A percentile compares a stretch with the other conserved stretches of the same genome.
phyloP scores from a whole-genome alignment of 768 basidiomycete genomes.

The Mycena amicta region DNA sequence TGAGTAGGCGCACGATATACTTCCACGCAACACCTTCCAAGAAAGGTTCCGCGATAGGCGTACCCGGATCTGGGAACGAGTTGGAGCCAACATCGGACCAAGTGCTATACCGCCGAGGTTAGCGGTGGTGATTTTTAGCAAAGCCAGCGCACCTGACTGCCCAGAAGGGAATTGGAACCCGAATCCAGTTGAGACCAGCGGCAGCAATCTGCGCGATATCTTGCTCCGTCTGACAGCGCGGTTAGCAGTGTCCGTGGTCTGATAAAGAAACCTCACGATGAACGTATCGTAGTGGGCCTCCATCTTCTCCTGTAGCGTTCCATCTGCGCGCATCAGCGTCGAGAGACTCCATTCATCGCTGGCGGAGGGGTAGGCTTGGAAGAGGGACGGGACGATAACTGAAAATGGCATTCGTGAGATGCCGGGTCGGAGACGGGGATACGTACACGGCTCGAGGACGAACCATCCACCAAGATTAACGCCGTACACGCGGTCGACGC shows the following conservation, averaged over 20 bases:
- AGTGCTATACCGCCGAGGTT: conserved; percentile 37
- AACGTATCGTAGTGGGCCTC: conserved; percentile 85
- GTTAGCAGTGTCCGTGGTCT: background rate
- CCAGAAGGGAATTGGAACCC: conserved; percentile 71
- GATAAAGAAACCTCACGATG: conserved; percentile 48
- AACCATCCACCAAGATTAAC: conserved; percentile 82
- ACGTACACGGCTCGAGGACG: conserved; percentile 60
- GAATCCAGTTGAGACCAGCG: conserved; percentile 73
- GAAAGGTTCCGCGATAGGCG: conserved; percentile 61
- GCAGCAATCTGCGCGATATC: conserved; percentile 75
- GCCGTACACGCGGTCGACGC: conserved; percentile 60
- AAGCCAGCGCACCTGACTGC: conserved; percentile 39
- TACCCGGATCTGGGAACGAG: conserved; percentile 35
- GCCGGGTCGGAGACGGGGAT: conserved; percentile 30
- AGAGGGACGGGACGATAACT: conserved; percentile 66
- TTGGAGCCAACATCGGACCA: conserved; percentile 5
- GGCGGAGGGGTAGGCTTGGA: conserved; percentile 61
- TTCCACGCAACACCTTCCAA: conserved; percentile 61
- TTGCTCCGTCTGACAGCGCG: conserved; percentile 56
- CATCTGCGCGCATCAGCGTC: conserved; percentile 62
- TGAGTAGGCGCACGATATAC: conserved; percentile 28
- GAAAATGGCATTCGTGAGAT: background rate
- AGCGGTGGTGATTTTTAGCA: background rate
- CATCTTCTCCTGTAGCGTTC: conserved; percentile 51
- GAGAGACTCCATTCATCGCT: conserved; percentile 83